Evolutionary conservation across 768 basidiomycete species (phyloP).

Genomic region (Rhizopogon sp.): DNA sequence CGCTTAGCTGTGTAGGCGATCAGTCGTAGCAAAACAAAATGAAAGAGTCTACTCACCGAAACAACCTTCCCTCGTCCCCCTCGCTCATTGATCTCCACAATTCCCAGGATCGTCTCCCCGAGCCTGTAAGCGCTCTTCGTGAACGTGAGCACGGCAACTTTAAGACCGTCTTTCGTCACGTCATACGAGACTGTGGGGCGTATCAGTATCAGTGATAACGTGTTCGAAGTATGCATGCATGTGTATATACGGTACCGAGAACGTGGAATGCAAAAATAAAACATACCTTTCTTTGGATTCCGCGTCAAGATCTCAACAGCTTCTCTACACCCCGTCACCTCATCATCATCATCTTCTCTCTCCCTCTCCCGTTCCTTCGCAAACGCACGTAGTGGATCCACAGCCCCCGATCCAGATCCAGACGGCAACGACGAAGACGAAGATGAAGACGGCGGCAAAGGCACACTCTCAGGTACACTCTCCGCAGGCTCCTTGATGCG

Average conservation of each 20-base stretch:
- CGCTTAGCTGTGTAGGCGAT: conserved; percentile 60
- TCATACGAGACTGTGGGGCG: conserved; percentile 77
- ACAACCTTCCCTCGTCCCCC: conserved; percentile 71
- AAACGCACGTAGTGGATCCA: background rate
- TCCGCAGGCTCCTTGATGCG: conserved; percentile 23
- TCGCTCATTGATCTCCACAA: conserved; percentile 80
- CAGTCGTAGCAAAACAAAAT: conserved; percentile 1
- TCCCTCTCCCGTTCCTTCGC: conserved; percentile 14
- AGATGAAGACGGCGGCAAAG: background rate
- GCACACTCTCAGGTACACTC: conserved; percentile 14
- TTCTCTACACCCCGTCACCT: conserved; percentile 60
- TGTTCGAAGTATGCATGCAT: no score
- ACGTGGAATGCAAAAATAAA: background rate
- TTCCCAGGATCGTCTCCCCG: conserved; percentile 87
- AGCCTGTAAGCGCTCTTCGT: conserved; percentile 88
- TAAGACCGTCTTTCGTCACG: conserved; percentile 88
- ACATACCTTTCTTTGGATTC: conserved; percentile 79
- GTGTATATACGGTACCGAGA: background rate
- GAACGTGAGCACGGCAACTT: conserved; percentile 88
- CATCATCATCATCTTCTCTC: conserved; percentile 39
- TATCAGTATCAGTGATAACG: background rate
- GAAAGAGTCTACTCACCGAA: conserved; percentile 49
- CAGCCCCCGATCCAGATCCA: background rate
- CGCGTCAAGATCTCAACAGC: conserved; percentile 89
- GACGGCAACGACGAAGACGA: conserved; percentile 7